A percentile compares a stretch with the other conserved stretches of the same genome.
These are phyloP conservation scores for Xylaria castorea DNA, from an alignment of 495 filamentous ascomycete species.

Conservation along the genomic window DNA sequence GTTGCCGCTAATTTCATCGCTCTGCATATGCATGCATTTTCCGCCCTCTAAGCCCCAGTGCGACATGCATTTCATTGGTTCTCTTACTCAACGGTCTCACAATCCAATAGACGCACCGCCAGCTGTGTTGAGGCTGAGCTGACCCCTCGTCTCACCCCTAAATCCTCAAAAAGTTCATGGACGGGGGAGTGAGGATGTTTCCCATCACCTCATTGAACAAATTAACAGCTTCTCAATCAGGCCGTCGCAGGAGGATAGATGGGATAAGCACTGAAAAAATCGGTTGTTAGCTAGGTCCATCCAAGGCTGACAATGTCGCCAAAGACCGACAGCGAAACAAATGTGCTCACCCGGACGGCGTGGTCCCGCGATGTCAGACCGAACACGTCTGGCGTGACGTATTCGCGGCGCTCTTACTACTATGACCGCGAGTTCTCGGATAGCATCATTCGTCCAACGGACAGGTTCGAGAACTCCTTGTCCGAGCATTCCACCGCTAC, in stretches of 20 bases:
- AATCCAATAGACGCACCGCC: too few relatives aligned
- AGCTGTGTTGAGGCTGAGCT: slow-evolving; percentile 10
- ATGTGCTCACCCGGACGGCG: slow-evolving; percentile 4
- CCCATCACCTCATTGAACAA: neutral
- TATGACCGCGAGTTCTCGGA: slow-evolving; percentile 22
- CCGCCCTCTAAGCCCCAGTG: neutral
- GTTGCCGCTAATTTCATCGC: neutral
- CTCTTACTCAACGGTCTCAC: neutral
- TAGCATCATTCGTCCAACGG: slow-evolving; percentile 14
- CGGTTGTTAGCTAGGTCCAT: neutral
- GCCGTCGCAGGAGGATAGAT: neutral
- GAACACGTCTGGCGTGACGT: slow-evolving; percentile 7
- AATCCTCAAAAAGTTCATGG: neutral
- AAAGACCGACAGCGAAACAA: neutral
- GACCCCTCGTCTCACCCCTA: neutral
- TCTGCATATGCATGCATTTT: slow-evolving; percentile 1
- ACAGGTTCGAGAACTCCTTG: neutral
- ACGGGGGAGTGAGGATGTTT: neutral
- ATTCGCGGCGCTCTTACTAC: slow-evolving; percentile 5
- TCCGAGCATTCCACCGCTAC: neutral
- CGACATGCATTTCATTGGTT: neutral
- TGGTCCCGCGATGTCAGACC: slow-evolving; percentile 15
- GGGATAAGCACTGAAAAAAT: neutral
- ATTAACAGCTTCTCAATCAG: too few relatives aligned
- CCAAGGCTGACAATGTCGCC: slow-evolving; percentile 15